A percentile compares a stretch with the other conserved stretches of the same genome.
Conservation (phyloP, 805 yeast species). For the Sugiyamaella chiloensis region DNA sequence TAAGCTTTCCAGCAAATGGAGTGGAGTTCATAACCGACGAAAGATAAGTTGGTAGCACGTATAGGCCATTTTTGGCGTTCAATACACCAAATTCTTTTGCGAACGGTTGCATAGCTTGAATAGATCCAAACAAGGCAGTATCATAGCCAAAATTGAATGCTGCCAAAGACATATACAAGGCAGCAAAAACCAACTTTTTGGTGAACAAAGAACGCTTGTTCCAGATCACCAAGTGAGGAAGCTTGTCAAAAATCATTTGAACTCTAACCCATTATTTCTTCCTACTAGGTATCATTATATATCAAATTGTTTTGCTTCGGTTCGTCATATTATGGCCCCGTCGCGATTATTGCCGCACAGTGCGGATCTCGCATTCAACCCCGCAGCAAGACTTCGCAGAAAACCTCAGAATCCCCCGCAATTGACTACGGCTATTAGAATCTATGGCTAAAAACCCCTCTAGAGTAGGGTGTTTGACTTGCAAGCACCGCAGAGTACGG, state of each 20-base stretch:
- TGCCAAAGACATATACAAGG: conserved; percentile 5
- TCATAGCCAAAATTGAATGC: conserved; percentile 12
- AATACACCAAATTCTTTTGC: conserved; percentile 10
- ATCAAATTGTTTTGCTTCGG: too few relatives aligned
- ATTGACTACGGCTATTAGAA: too few relatives aligned
- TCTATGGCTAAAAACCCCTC: too few relatives aligned
- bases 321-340: too few relatives aligned
- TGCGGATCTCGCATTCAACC: conserved; percentile 2
- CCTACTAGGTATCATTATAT: too few relatives aligned
- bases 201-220: conserved; percentile 1
- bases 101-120: conserved; percentile 9
- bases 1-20: conserved; percentile 10
- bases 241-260: too few relatives aligned
- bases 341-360: too few relatives aligned
- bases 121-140: conserved; percentile 3
- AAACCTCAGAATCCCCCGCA: too few relatives aligned
- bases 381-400: too few relatives aligned
- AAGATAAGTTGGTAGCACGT: conserved; percentile 5
- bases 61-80: neutral
- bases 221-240: conserved; percentile 6
- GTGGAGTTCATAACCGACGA: conserved; percentile 9
- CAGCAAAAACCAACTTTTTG: neutral
- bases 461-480: neutral
- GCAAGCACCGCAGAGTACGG: neutral
- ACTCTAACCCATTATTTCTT: too few relatives aligned